Base-by-base conservation (phyloP, 176 grass and related monocot species). In the Hsuehochloa calcarea region DNA sequence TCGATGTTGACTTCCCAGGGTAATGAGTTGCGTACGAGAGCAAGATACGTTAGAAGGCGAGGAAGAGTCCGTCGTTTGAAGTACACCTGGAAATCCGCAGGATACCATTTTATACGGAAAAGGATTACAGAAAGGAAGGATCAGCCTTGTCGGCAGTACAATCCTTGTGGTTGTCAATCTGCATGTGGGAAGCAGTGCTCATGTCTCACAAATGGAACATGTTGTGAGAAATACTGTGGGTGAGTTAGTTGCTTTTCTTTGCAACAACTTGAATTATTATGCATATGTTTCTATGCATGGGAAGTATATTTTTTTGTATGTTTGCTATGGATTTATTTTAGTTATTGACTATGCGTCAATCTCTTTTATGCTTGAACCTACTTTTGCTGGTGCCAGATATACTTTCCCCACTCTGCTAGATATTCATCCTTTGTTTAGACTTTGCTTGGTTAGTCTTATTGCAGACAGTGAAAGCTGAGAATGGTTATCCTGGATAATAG, bases 221-320 rank as follows among this genome's bases (percentile, higher is more conserved):
- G 96, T 81, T 98, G 96, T 84, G 93, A 98, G 80, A 98, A 98
- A 87, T 94, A 95, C 68, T 98, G 93, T 39, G 90, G 93, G 96
- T 94, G 49, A 89, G 95, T 85, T 80, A 35, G 14, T 86, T 83
- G 5, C 59, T 88, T 69, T 41, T 72, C 49, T 85, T 55, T 27
- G 1, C 62, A 63, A 41, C 29, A 66, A n/a, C 14, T 71, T 75
- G 70, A 64, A 52, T 27, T 26, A 56, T 66, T 31, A 61, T 51
- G 47, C 22, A 60, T 43, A 77, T 15, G 3, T 71, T 82, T 80
- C 39, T 39, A 69, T 85, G 35, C 31, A 71, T 43, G 13, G 17
- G 16, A 70, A 70, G 3, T 54, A 70, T 77, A 44, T 51, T 69
- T 8, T 76, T 70, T 17, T 45, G 20, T 76, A 61, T 38, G 22